Evolutionary conservation across 768 basidiomycete species (phyloP).

Genomic region (Pleurotus giganteus): DNA sequence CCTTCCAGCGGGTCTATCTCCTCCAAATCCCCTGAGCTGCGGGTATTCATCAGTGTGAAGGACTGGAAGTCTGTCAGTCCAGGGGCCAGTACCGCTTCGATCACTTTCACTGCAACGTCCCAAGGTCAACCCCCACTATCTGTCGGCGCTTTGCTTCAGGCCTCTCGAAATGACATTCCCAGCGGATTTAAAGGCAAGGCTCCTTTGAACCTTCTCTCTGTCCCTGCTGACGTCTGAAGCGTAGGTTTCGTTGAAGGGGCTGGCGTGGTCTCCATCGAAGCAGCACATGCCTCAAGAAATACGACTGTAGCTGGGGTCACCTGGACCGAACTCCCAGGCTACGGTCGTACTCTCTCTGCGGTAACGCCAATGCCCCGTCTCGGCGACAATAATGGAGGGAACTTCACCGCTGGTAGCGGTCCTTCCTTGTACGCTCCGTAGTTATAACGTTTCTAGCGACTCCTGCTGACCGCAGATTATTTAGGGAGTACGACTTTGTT

Average conservation of each 20-base stretch:
- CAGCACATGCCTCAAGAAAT: constrained; percentile 53
- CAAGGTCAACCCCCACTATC: constrained; percentile 32
- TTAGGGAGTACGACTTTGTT: constrained; percentile 65
- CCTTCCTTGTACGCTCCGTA: constrained; percentile 48
- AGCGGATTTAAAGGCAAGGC: constrained; percentile 49
- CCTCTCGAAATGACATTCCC: constrained; percentile 36
- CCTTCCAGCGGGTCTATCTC: constrained; percentile 48
- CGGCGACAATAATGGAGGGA: constrained; percentile 40
- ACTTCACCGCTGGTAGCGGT: constrained; percentile 61
- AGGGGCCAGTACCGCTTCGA: constrained; percentile 32
- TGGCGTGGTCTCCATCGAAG: constrained; percentile 65
- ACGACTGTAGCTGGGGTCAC: constrained; percentile 46
- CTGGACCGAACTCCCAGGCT: constrained; percentile 60
- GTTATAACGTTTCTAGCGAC: background rate
- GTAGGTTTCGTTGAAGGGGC: constrained; percentile 62
- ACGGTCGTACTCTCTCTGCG: constrained; percentile 58
- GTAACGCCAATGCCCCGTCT: constrained; percentile 57
- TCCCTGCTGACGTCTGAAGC: background rate
- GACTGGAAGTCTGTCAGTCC: constrained; percentile 54
- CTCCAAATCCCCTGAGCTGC: constrained; percentile 42
- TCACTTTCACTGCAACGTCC: constrained; percentile 48
- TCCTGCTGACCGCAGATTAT: background rate
- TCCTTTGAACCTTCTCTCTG: background rate
- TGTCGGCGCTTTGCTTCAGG: constrained; percentile 31
- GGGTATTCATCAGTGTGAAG: constrained; percentile 50